Conservation (phyloP, 306 rosid genomes). For the Boehmeria nivea region DNA sequence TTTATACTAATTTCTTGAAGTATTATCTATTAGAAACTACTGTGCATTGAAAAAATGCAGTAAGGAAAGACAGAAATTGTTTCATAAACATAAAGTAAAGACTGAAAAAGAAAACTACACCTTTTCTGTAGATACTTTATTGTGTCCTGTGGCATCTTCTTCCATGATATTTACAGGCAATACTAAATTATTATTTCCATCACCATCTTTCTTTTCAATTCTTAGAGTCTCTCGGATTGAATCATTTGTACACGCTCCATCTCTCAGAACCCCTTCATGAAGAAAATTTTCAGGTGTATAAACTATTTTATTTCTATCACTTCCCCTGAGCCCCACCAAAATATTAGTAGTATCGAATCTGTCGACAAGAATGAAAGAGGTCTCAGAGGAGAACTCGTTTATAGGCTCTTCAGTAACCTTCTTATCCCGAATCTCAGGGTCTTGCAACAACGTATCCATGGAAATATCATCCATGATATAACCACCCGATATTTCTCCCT, state of each 20-base stretch:
- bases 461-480: constrained; percentile 24
- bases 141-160: constrained; percentile 20
- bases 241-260: constrained; percentile 16
- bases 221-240: constrained; percentile 13
- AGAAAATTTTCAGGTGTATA: constrained; percentile 15
- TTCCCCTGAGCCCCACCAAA: constrained; percentile 23
- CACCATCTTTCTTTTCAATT: constrained; percentile 6
- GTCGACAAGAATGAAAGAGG: constrained; percentile 19
- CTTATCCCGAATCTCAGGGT: constrained; percentile 26
- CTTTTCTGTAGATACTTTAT: constrained; percentile 27
- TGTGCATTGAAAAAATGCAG: no score
- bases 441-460: constrained; percentile 24
- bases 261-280: constrained; percentile 16
- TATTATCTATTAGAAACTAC: no score
- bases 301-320: constrained; percentile 17
- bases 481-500: constrained; percentile 76
- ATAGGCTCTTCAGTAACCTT: constrained; percentile 28
- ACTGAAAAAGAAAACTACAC: constrained; percentile 28
- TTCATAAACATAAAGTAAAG: no score
- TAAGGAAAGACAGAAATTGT: neutral
- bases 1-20: neutral
- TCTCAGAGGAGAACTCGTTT: constrained; percentile 15
- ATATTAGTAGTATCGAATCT: constrained; percentile 15
- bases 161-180: constrained; percentile 17
- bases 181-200: constrained; percentile 25